Percentiles rank a stretch among this genome's conserved stretches.
These are phyloP conservation scores for Monosporascus sp. DNA, from an alignment of 2,329 filamentous ascomycete genomes.

Conservation along the genomic window DNA sequence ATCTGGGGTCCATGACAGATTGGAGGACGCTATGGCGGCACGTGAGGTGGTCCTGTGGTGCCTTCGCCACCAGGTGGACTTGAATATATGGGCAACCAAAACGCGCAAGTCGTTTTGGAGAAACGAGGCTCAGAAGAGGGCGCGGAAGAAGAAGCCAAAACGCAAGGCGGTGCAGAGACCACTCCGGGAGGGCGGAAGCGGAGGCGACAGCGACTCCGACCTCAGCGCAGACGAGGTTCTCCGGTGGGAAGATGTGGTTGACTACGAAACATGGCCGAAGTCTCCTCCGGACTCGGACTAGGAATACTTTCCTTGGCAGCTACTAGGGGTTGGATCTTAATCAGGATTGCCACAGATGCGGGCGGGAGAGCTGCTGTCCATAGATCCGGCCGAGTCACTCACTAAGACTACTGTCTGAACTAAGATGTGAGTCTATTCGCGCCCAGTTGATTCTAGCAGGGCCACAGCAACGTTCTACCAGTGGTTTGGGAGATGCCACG, in stretches of 20 bases:
- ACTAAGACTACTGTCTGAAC: no score
- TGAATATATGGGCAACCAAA: constrained; percentile 27
- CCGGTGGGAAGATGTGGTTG: constrained; percentile 4
- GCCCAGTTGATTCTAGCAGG: no score
- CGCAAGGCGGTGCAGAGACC: background rate
- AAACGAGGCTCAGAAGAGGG: background rate
- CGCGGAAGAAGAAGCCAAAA: background rate
- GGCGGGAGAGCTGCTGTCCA: no score
- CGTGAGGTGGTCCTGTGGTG: constrained; percentile 32
- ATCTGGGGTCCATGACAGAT: constrained; percentile 33
- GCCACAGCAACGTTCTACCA: no score
- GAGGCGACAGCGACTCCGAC: no score
- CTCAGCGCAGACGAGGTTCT: background rate
- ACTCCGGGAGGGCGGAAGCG: no score
- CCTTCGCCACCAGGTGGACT: constrained; percentile 23
- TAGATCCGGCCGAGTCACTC: no score
- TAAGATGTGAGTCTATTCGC: no score
- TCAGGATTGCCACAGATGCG: no score
- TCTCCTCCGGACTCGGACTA: constrained; percentile 3
- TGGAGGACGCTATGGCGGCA: constrained; percentile 40
- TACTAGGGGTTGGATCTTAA: no score
- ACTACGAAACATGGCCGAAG: constrained; percentile 6
- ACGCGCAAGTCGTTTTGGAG: background rate
- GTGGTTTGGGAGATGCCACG: no score
- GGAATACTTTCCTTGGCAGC: background rate